A percentile compares a stretch with the other conserved stretches of the same genome.
These are phyloP conservation scores for Botrytis aclada DNA, from an alignment of 2,329 filamentous ascomycete species.

Conservation along the genomic window DNA sequence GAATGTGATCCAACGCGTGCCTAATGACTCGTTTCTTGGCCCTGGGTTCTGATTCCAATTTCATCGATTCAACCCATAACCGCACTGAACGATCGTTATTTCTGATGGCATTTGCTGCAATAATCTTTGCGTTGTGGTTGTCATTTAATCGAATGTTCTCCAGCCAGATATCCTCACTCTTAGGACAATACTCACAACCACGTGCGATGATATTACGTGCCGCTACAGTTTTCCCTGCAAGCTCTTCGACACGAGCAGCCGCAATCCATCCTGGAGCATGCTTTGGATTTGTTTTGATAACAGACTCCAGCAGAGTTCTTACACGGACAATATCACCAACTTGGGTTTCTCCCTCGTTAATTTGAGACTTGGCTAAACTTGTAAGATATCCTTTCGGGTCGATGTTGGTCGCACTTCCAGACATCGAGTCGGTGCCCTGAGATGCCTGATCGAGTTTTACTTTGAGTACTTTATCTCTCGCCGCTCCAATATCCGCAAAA, in stretches of 20 bases:
- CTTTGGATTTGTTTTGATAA: constrained; percentile 94
- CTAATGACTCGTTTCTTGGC: constrained; percentile 92
- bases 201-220: constrained; percentile 84
- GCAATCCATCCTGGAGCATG: constrained; percentile 97
- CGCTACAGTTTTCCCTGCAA: constrained; percentile 86
- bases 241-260: constrained; percentile 84
- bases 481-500: constrained; percentile 95
- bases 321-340: constrained; percentile 96
- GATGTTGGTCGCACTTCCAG: constrained; percentile 83
- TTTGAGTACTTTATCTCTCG: constrained; percentile 91
- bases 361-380: constrained; percentile 76
- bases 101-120: constrained; percentile 89
- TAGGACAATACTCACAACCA: constrained; percentile 87
- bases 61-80: constrained; percentile 95
- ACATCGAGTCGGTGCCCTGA: constrained; percentile 63
- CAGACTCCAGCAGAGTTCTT: constrained; percentile 86
- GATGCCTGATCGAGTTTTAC: constrained; percentile 91
- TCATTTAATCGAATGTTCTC: constrained; percentile 95
- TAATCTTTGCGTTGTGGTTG: constrained; percentile 89
- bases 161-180: constrained; percentile 92
- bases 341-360: constrained; percentile 75
- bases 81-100: constrained; percentile 84
- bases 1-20: constrained; percentile 87
- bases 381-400: constrained; percentile 96
- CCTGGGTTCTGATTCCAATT: constrained; percentile 75